A percentile compares a stretch with the other conserved stretches of the same genome.
These are phyloP conservation scores for Gossypium mustelinum DNA, from an alignment of 345 rosid species.

Conservation along the genomic window DNA sequence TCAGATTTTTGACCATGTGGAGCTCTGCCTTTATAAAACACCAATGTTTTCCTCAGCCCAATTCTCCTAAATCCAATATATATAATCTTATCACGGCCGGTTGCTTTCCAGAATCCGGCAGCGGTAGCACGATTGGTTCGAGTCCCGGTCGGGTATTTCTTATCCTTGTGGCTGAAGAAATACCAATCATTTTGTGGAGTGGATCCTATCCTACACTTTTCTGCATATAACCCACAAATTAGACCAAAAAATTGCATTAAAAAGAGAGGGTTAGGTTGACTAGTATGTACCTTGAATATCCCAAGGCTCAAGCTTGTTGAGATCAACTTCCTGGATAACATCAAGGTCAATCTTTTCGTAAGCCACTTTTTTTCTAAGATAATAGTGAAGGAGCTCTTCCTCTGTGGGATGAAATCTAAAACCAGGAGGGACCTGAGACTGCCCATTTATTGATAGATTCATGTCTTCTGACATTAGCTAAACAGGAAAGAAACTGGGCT, in stretches of 20 bases:
- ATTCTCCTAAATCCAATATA: constrained; percentile 62
- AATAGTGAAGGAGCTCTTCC: constrained; percentile 94
- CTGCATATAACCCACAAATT: constrained; percentile 31
- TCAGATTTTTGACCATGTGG: constrained; percentile 97
- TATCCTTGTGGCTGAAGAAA: constrained; percentile 97
- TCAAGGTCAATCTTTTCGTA: constrained; percentile 86
- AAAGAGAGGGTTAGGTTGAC: not conserved
- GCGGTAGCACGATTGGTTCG: constrained; percentile 92
- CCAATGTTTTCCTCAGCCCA: constrained; percentile 90
- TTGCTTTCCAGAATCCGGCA: constrained; percentile 99
- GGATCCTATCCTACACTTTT: constrained; percentile 87
- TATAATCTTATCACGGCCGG: constrained; percentile 94
- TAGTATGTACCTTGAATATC: constrained; percentile 75
- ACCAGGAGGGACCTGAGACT: constrained; percentile 97
- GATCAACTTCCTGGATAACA: constrained; percentile 97
- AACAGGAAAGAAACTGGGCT: not conserved
- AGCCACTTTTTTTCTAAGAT: constrained; percentile 84
- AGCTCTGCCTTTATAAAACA: constrained; percentile 91
- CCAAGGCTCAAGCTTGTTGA: constrained; percentile 99
- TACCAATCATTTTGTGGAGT: constrained; percentile 98
- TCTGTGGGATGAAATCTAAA: constrained; percentile 96
- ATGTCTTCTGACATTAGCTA: constrained; percentile 43
- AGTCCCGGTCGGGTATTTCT: constrained; percentile 94
- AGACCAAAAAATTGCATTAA: not conserved
- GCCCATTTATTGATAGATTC: constrained; percentile 89